phyloP scores from a whole-genome alignment of 2,329 filamentous ascomycete species.

The Leptographium lundbergii region DNA sequence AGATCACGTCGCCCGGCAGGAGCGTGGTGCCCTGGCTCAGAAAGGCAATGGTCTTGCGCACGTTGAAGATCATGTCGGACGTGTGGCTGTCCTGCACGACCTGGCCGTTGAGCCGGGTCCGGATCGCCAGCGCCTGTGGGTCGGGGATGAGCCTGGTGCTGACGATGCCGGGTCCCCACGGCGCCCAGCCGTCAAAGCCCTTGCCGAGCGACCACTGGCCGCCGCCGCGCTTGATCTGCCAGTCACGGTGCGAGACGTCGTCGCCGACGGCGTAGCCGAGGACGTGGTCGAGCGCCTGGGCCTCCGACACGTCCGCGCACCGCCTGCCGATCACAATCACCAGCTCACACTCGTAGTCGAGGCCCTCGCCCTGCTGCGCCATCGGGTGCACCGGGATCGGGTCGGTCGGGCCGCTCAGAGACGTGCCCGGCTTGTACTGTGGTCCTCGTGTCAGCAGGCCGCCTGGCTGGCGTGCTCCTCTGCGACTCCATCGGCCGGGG shows the following conservation, averaged over 20 bases:
- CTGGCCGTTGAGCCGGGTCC: slow-evolving; percentile 46
- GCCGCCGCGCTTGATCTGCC: slow-evolving; percentile 56
- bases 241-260: slow-evolving; percentile 70
- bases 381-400: slow-evolving; percentile 52
- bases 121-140: slow-evolving; percentile 43
- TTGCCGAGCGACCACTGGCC: slow-evolving; percentile 63
- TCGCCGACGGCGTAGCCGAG: slow-evolving; percentile 66
- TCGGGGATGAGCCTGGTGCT: slow-evolving; percentile 39
- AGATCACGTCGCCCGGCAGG: slow-evolving; percentile 51
- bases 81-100: slow-evolving; percentile 45
- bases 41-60: slow-evolving; percentile 46
- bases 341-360: slow-evolving; percentile 74
- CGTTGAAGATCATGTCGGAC: slow-evolving; percentile 49
- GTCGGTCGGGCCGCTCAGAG: slow-evolving; percentile 51
- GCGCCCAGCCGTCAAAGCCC: slow-evolving; percentile 65
- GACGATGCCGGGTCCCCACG: slow-evolving; percentile 60
- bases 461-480: background rate
- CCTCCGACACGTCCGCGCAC: slow-evolving; percentile 51
- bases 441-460: background rate
- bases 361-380: slow-evolving; percentile 50
- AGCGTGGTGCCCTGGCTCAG: slow-evolving; percentile 50
- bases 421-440: slow-evolving; percentile 54
- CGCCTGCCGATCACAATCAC: slow-evolving; percentile 59
- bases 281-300: slow-evolving; percentile 55
- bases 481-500: background rate